These are phyloP conservation scores for Candida vartiovaarae DNA, from an alignment of 805 yeast genomes.

Conservation along the genomic window DNA sequence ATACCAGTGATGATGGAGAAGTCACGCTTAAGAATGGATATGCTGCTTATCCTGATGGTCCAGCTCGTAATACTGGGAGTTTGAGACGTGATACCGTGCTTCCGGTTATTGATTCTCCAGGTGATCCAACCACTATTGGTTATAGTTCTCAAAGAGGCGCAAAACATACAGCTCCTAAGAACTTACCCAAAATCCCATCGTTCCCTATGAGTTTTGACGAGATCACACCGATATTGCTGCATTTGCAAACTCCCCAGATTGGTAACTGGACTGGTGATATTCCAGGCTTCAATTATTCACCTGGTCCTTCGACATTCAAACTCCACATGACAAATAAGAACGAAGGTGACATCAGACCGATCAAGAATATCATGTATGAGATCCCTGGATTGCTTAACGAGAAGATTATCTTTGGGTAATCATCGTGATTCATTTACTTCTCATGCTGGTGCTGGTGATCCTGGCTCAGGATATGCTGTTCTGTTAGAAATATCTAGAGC, in stretches of 20 bases:
- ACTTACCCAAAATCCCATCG: slow-evolving; percentile 47
- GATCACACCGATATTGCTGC: slow-evolving; percentile 32
- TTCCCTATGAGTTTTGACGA: slow-evolving; percentile 42
- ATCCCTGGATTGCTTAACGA: slow-evolving; percentile 55
- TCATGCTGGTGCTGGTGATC: slow-evolving; percentile 41
- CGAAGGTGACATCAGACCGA: slow-evolving; percentile 29
- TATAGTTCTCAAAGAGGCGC: slow-evolving; percentile 39
- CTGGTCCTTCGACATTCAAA: slow-evolving; percentile 38
- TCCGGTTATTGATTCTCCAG: slow-evolving; percentile 53
- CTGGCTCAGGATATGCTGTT: slow-evolving; percentile 40
- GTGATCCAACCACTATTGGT: slow-evolving; percentile 77
- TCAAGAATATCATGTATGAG: slow-evolving; percentile 43
- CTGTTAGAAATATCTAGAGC: slow-evolving; percentile 49
- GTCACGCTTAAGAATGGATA: slow-evolving; percentile 50
- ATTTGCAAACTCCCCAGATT: background rate
- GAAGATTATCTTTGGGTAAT: slow-evolving; percentile 45
- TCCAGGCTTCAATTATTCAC: slow-evolving; percentile 32
- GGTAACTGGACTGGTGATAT: slow-evolving; percentile 32
- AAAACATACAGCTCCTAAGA: slow-evolving; percentile 33
- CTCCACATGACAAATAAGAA: slow-evolving; percentile 35
- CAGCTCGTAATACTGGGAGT: slow-evolving; percentile 55
- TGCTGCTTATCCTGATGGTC: slow-evolving; percentile 54
- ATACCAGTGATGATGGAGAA: slow-evolving; percentile 55
- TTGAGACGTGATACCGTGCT: slow-evolving; percentile 58
- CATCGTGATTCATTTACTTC: slow-evolving; percentile 46